Evolutionary conservation across 148 eudicot species (phyloP), one percentile per base, ranked within the genome.

Genomic region (Cornus suecica): DNA sequence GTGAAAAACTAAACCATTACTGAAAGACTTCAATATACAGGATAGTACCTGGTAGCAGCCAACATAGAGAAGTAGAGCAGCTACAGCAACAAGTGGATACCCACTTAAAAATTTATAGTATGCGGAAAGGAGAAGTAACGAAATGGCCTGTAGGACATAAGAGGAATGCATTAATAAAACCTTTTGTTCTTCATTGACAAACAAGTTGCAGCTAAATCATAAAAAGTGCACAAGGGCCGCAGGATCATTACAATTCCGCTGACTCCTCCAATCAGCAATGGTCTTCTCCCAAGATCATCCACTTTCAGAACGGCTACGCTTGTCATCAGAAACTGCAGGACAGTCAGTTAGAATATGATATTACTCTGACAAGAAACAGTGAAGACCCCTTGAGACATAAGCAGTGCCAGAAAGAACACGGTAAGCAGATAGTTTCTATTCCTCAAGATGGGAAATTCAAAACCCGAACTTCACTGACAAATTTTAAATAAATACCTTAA

Each of bases 271-370:
- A 96, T 91, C 25, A 96, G 87, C 74, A 96, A 89, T 29, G 99
- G 99, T 77, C 88, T 91, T 82, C 99, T 87, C 71, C 99, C 99
- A 73, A 96, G 88, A 81, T 91, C 90, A 74, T 96, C 99, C 48
- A 91, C 99, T 83, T 91, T 90, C 27, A 96, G 88, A 81, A 96
- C 98, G 70, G 99, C 99, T 62, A 96, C 26, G 64, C 95, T 89
- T 67, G 98, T 96, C 98, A 93, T 93, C 51, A 93, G 76, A 54
- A 93, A 86, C 99, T 96, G 88, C 80, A 77, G 51, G 72, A 69
- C 56, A 48, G 73, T 54, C 52, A 48, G 62, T 41, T 26, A 66
- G 48, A 65, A 67, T 66, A 32, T 66, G 20, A 30, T 22, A 66
- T 16, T 27, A 22, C 51, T 52, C 28, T 5, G 31, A 9, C 29